Evolutionary conservation across 805 yeast species (phyloP).

Genomic region (Danielia oregonensis): DNA sequence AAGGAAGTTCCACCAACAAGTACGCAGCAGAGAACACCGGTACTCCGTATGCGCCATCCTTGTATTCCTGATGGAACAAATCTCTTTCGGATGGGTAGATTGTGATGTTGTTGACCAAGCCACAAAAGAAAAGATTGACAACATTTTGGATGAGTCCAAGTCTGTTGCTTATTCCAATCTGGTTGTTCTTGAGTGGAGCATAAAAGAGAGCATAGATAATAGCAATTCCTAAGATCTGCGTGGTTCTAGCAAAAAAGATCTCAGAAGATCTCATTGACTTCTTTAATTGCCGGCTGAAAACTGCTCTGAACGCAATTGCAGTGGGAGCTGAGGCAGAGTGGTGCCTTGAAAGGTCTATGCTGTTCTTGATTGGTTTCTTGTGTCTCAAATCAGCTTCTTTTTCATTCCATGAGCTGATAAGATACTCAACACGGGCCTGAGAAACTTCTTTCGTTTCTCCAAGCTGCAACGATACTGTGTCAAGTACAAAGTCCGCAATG

Average conservation of each 20-base stretch:
- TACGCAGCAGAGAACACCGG: conserved; percentile 61
- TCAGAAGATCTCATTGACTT: conserved; percentile 43
- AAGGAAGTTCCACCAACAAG: conserved; percentile 60
- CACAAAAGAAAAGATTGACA: conserved; percentile 69
- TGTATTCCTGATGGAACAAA: conserved; percentile 73
- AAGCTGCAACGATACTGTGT: conserved; percentile 51
- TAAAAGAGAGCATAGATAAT: conserved; percentile 65
- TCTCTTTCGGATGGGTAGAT: conserved; percentile 71
- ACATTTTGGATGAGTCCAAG: conserved; percentile 76
- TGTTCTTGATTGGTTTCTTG: no score
- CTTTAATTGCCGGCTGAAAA: conserved; percentile 30
- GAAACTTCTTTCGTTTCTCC: conserved; percentile 23
- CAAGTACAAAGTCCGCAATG: conserved; percentile 73
- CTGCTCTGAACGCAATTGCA: conserved; percentile 24
- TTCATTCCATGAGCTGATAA: conserved; percentile 15
- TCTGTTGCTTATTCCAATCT: conserved; percentile 58
- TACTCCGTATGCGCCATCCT: conserved; percentile 67
- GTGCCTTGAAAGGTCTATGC: neutral
- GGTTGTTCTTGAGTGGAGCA: conserved; percentile 34
- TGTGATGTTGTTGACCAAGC: conserved; percentile 74
- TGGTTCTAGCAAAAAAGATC: conserved; percentile 57
- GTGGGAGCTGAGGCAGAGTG: conserved; percentile 14
- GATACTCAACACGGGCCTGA: conserved; percentile 19
- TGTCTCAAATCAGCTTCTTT: conserved; percentile 31
- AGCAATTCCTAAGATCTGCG: conserved; percentile 63